phyloP scores from a whole-genome alignment of 2,329 filamentous ascomycete genomes.

The Colletotrichum sp. region DNA sequence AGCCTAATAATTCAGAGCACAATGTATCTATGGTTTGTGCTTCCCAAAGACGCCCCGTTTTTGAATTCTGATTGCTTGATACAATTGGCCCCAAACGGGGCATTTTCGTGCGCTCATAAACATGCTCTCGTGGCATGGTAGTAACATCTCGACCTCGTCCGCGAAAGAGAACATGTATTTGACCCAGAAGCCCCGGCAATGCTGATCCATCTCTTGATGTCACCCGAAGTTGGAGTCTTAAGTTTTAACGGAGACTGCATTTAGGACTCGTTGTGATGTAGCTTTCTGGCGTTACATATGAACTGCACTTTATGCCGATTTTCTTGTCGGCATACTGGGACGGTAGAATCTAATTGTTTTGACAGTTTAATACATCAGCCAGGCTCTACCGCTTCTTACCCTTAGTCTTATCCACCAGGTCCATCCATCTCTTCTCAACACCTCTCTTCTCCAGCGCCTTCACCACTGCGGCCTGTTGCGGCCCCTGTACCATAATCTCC shows the following conservation, averaged over 20 bases:
- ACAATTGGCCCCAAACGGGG: fast-evolving
- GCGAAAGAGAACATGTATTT: too few species aligned
- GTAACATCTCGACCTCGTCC: too few species aligned
- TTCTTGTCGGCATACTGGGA: background rate
- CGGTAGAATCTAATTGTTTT: fast-evolving
- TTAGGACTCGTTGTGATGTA: background rate
- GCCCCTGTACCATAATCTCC: background rate
- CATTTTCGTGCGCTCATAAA: background rate
- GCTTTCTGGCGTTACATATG: background rate
- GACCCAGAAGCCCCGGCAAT: too few species aligned
- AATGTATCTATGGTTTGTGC: background rate
- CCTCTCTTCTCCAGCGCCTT: background rate
- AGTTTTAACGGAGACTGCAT: too few species aligned
- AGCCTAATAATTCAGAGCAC: fast-evolving
- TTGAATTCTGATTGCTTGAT: background rate
- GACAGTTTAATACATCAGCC: fast-evolving
- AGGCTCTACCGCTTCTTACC: background rate
- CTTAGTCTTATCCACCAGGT: background rate
- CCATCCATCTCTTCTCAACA: background rate
- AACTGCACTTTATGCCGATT: fast-evolving
- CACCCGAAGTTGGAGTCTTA: fast-evolving
- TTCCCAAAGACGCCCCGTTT: background rate
- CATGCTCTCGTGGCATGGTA: fast-evolving
- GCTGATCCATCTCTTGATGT: too few species aligned
- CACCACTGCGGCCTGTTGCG: background rate